Evolutionary conservation across 208 protist genomes (phyloP).

Genomic region (Trypanosoma platydactyli): DNA sequence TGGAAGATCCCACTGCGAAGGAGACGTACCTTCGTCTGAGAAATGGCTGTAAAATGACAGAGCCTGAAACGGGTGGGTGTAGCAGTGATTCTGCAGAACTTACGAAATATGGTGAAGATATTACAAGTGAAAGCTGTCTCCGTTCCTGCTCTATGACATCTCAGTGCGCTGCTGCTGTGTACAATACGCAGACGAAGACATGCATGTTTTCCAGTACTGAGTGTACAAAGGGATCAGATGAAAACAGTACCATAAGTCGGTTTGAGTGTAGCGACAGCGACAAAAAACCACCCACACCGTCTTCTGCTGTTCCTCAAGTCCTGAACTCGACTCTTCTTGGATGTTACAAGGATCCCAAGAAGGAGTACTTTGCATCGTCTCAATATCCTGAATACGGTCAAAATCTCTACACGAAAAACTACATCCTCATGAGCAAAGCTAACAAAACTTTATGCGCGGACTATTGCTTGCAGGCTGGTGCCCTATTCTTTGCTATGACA

Average conservation of each 20-base stretch:
- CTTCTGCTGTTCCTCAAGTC: not conserved
- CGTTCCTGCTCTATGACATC: constrained; percentile 9
- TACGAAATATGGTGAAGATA: constrained; percentile 12
- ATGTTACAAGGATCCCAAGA: constrained; percentile 8
- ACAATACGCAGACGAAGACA: not conserved
- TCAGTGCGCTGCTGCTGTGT: constrained; percentile 11
- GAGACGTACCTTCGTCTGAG: constrained; percentile 11
- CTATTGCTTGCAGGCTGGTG: constrained; percentile 6
- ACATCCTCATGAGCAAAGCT: not conserved
- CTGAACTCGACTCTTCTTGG: constrained; percentile 7
- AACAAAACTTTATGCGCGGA: not conserved
- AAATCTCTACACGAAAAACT: constrained; percentile 9
- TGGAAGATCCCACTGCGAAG: constrained; percentile 4
- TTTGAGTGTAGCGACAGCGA: constrained; percentile 1
- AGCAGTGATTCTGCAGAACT: not conserved
- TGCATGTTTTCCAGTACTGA: constrained; percentile 15
- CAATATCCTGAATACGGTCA: not conserved
- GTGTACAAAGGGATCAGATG: not conserved
- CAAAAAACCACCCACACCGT: constrained; percentile 2
- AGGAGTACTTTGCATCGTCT: constrained; percentile 1
- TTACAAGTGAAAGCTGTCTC: constrained; percentile 6
- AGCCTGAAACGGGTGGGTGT: not conserved
- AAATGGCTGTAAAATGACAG: constrained; percentile 6
- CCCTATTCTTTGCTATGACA: constrained; percentile 11
- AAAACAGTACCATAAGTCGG: not conserved